These are phyloP conservation scores for Nitzschia putrida DNA, from an alignment of 108 stramenopile species.

Conservation along the genomic window DNA sequence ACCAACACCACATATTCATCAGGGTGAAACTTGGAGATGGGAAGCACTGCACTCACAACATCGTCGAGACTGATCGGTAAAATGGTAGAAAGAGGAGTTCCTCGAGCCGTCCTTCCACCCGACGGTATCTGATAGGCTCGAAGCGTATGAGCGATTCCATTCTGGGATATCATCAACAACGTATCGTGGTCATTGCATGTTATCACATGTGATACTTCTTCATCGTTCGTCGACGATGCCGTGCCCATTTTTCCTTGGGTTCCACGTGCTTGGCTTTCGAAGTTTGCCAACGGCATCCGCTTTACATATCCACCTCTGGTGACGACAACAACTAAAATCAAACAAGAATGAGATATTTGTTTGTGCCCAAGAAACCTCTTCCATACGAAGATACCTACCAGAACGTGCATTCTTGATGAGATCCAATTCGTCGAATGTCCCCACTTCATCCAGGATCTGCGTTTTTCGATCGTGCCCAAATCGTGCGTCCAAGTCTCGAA, in stretches of 20 bases:
- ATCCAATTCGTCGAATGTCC: constrained; percentile 85
- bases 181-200: constrained; percentile 97
- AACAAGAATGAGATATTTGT: background rate
- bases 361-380: background rate
- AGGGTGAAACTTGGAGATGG: constrained; percentile 71
- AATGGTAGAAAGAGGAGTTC: constrained; percentile 80
- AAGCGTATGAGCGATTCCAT: constrained; percentile 90
- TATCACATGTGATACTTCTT: constrained; percentile 90
- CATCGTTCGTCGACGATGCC: constrained; percentile 49
- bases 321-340: constrained; percentile 80
- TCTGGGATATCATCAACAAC: constrained; percentile 88
- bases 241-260: constrained; percentile 74
- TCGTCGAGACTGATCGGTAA: constrained; percentile 72
- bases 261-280: constrained; percentile 89
- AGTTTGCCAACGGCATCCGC: constrained; percentile 91
- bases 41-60: constrained; percentile 72
- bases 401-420: constrained; percentile 84
- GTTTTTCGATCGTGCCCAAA: constrained; percentile 85
- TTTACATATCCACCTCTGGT: constrained; percentile 94
- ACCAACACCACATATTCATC: constrained; percentile 88
- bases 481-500: constrained; percentile 63
- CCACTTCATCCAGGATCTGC: constrained; percentile 79
- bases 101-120: constrained; percentile 78
- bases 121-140: constrained; percentile 87
- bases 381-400: constrained; percentile 18